Evolutionary conservation across 805 yeast species (phyloP).

Genomic region (Crinitomyces ghanaensis): DNA sequence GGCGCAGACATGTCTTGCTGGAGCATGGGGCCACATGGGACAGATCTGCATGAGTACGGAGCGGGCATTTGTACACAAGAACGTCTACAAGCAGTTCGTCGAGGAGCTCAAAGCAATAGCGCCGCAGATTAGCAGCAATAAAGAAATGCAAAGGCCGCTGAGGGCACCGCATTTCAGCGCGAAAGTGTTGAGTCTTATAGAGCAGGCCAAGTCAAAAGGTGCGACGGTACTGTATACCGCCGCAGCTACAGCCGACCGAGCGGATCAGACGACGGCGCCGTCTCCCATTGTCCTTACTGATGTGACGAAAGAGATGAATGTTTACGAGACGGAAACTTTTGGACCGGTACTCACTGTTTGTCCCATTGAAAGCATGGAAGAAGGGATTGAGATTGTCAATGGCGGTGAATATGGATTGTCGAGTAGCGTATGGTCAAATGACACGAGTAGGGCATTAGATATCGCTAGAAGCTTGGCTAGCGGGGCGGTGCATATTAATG

Average conservation of each 20-base stretch:
- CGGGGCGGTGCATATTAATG: slow-evolving; percentile 75
- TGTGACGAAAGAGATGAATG: slow-evolving; percentile 43
- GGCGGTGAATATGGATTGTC: slow-evolving; percentile 65
- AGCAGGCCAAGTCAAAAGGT: slow-evolving; percentile 54
- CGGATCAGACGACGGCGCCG: slow-evolving; percentile 1
- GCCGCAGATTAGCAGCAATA: slow-evolving; percentile 1
- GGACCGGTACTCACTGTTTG: slow-evolving; percentile 67
- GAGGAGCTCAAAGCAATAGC: slow-evolving; percentile 30
- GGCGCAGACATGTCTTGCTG: slow-evolving; percentile 46
- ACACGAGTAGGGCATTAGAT: slow-evolving; percentile 49
- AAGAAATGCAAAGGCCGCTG: too few species aligned
- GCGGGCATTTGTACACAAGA: slow-evolving; percentile 62
- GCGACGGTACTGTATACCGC: slow-evolving; percentile 65
- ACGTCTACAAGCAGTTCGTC: slow-evolving; percentile 50
- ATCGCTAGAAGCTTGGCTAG: slow-evolving; percentile 59
- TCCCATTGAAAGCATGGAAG: slow-evolving; percentile 55
- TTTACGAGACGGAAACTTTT: slow-evolving; percentile 66
- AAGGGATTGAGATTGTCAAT: slow-evolving; percentile 56
- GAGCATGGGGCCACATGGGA: slow-evolving; percentile 73
- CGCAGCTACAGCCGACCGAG: slow-evolving; percentile 45
- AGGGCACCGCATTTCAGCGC: slow-evolving; percentile 3
- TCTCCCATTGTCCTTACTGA: slow-evolving; percentile 42
- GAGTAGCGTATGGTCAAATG: slow-evolving; percentile 64
- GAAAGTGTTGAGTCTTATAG: slow-evolving; percentile 28
- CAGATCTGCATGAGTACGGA: slow-evolving; percentile 85